A percentile compares a stretch with the other conserved stretches of the same genome.
Conservation (phyloP, 495 filamentous ascomycete species). For the Penicillium longicatenatum region DNA sequence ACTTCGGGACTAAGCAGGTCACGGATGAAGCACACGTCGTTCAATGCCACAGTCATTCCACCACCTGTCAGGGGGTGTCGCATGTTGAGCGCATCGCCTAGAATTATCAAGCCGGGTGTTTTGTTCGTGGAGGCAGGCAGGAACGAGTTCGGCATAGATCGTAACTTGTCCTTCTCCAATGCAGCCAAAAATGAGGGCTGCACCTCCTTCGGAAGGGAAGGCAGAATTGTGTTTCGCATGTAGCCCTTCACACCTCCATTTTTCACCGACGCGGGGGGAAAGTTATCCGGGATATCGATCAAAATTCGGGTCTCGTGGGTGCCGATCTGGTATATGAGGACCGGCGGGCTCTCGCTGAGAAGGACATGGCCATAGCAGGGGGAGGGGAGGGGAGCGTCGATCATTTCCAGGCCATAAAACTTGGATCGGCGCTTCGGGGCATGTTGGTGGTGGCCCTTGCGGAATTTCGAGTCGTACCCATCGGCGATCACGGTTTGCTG, state of each 20-base stretch:
- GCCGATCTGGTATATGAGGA: slow-evolving; percentile 96
- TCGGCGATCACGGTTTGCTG: slow-evolving; percentile 86
- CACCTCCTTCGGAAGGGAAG: slow-evolving; percentile 69
- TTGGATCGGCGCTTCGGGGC: slow-evolving; percentile 72
- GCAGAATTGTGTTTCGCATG: slow-evolving; percentile 73
- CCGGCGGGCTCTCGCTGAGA: slow-evolving; percentile 71
- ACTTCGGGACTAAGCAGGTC: slow-evolving; percentile 65
- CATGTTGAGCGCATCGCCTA: slow-evolving; percentile 97
- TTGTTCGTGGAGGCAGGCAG: slow-evolving; percentile 74
- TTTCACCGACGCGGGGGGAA: slow-evolving; percentile 66
- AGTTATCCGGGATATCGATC: slow-evolving; percentile 82
- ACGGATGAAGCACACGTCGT: slow-evolving; percentile 77
- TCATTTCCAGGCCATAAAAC: slow-evolving; percentile 91
- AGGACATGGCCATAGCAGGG: slow-evolving; percentile 84
- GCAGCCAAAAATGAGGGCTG: slow-evolving; percentile 75
- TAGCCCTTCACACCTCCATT: slow-evolving; percentile 83
- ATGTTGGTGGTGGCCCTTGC: slow-evolving; percentile 72
- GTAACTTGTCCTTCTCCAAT: slow-evolving; percentile 68
- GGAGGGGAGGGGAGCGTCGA: slow-evolving; percentile 76
- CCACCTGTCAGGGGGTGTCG: slow-evolving; percentile 92
- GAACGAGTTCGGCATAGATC: slow-evolving; percentile 92
- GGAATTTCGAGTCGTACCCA: slow-evolving; percentile 92
- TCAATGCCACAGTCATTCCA: slow-evolving; percentile 94
- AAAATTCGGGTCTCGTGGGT: slow-evolving; percentile 89
- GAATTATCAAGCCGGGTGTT: slow-evolving; percentile 73